These are phyloP conservation scores for Cladosporium sp. DNA, from an alignment of 2,329 filamentous ascomycete species.

Conservation along the genomic window DNA sequence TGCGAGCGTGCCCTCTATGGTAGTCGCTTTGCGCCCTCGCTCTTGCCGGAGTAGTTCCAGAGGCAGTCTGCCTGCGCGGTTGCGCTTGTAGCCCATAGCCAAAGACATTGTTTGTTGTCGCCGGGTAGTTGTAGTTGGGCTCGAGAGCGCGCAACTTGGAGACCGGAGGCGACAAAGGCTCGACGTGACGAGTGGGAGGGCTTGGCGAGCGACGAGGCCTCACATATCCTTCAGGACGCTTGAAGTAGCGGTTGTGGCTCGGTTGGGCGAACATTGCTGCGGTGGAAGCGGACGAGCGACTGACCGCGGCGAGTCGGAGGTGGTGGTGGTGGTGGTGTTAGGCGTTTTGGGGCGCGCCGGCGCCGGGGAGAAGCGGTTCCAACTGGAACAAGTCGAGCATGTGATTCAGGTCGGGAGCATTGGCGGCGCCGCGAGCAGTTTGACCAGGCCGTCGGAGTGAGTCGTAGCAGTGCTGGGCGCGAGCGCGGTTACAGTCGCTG, in stretches of 20 bases:
- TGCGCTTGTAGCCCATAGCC: conserved; percentile 3
- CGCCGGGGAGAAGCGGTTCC: neutral
- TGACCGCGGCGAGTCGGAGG: conserved; percentile 7
- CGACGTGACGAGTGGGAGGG: conserved; percentile 30
- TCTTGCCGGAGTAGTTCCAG: neutral
- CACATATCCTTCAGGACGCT: conserved; percentile 17
- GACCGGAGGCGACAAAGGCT: conserved; percentile 31
- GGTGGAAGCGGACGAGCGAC: neutral
- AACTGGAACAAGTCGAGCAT: neutral
- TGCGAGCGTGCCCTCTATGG: conserved; percentile 24
- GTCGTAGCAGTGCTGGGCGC: conserved; percentile 2
- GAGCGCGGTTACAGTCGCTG: neutral
- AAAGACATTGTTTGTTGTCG: conserved; percentile 22
- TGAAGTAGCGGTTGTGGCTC: conserved; percentile 27
- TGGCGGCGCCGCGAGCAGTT: neutral
- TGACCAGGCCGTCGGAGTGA: neutral
- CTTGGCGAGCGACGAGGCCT: conserved; percentile 27
- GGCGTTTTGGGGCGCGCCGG: conserved; percentile 4
- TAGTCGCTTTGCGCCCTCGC: conserved; percentile 7
- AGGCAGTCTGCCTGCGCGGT: neutral
- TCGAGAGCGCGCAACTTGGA: conserved; percentile 26
- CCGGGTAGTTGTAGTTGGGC: conserved; percentile 32
- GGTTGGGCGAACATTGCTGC: conserved; percentile 4
- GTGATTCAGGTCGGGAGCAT: neutral
- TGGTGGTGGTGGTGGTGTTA: neutral